Conservation (phyloP, 768 basidiomycete species). For the Asterophora parasitica region DNA sequence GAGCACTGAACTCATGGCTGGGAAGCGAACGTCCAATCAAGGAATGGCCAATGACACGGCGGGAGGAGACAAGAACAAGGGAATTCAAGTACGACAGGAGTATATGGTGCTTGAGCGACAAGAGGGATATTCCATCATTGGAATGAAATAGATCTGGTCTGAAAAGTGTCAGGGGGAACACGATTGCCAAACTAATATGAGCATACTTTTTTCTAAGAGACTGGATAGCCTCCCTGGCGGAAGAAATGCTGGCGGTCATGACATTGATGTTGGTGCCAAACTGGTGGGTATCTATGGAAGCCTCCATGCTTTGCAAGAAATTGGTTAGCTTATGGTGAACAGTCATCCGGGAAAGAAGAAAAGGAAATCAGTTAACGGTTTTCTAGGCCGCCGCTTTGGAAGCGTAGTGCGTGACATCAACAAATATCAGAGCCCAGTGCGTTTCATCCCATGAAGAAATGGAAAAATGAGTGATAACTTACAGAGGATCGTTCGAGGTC, state of each 20-base stretch:
- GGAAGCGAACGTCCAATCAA: conserved; percentile 48
- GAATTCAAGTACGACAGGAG: conserved; percentile 85
- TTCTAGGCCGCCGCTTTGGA: conserved; percentile 29
- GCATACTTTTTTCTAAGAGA: conserved; percentile 49
- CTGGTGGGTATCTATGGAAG: background rate
- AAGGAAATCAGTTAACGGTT: conserved; percentile 24
- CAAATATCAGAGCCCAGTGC: conserved; percentile 54
- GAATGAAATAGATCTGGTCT: conserved; percentile 37
- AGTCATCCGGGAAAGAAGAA: background rate
- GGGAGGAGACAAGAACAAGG: conserved; percentile 67
- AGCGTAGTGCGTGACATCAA: conserved; percentile 29
- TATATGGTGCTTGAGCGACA: conserved; percentile 82
- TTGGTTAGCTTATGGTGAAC: background rate
- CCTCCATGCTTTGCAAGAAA: conserved; percentile 7
- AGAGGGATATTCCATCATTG: conserved; percentile 82
- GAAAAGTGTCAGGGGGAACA: background rate
- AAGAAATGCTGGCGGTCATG: conserved; percentile 59
- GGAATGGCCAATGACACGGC: conserved; percentile 63
- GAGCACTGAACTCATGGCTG: conserved; percentile 44
- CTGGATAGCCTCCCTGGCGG: conserved; percentile 53
- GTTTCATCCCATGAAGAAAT: conserved; percentile 35
- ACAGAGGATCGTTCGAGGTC: background rate
- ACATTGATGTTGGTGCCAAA: conserved; percentile 34
- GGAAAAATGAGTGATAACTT: background rate
- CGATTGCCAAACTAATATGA: background rate